Conservation (phyloP, 2,329 filamentous ascomycete species). For the Calonectria naviculata region DNA sequence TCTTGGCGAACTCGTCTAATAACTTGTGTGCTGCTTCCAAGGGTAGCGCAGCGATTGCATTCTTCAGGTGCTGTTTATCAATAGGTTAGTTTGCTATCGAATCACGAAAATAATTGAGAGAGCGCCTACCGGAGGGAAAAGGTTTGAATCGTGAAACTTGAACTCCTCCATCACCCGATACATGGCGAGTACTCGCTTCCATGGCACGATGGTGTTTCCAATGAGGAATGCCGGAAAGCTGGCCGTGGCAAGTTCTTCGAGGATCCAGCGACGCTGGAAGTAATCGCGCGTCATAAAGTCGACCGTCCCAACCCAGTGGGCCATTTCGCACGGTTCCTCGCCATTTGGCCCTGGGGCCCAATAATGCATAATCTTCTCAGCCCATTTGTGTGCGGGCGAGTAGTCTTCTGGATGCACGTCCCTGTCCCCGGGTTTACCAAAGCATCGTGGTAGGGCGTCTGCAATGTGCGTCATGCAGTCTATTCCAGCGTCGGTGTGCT, state of each 20-base stretch:
- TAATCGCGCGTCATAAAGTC: constrained; percentile 46
- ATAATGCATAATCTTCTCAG: constrained; percentile 38
- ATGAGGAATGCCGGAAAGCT: constrained; percentile 46
- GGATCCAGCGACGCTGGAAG: constrained; percentile 50
- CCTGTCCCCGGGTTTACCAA: constrained; percentile 47
- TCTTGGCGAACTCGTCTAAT: constrained; percentile 31
- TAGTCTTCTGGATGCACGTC: constrained; percentile 48
- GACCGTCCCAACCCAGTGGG: constrained; percentile 34
- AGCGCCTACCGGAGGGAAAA: constrained; percentile 39
- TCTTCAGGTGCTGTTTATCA: neutral
- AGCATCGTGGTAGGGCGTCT: constrained; percentile 43
- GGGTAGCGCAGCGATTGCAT: constrained; percentile 24
- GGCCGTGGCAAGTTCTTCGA: constrained; percentile 49
- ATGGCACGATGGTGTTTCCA: constrained; percentile 49
- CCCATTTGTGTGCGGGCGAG: constrained; percentile 45
- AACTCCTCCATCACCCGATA: constrained; percentile 50
- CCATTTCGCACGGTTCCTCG: constrained; percentile 34
- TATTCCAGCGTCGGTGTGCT: constrained; percentile 41
- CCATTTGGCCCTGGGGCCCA: constrained; percentile 32
- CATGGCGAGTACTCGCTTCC: constrained; percentile 47
- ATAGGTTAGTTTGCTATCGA: neutral
- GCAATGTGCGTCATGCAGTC: constrained; percentile 42
- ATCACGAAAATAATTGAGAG: neutral
- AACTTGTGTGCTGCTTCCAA: constrained; percentile 30
- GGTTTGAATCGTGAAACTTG: constrained; percentile 43